Evolutionary conservation across 2,329 filamentous ascomycete species (phyloP).

Genomic region (Penicillium olsonii): DNA sequence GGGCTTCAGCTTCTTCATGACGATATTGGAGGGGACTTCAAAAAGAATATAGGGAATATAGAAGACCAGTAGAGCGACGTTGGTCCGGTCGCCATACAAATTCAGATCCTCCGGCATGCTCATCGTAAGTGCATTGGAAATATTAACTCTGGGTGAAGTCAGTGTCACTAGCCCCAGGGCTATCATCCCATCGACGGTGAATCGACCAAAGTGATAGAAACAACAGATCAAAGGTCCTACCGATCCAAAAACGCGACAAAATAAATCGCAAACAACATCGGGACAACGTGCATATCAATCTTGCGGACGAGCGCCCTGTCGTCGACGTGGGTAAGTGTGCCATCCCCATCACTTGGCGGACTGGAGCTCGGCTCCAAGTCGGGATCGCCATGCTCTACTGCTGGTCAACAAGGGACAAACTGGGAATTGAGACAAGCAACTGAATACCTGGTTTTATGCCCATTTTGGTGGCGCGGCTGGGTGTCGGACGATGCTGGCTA

Average conservation of each 20-base stretch:
- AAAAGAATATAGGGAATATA: slow-evolving; percentile 50
- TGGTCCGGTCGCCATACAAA: slow-evolving; percentile 49
- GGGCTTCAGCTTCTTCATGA: slow-evolving; percentile 55
- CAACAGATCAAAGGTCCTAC: slow-evolving; percentile 6
- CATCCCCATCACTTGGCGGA: slow-evolving; percentile 1
- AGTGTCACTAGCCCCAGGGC: slow-evolving; percentile 6
- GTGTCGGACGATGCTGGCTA: neutral
- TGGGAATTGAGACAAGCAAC: neutral
- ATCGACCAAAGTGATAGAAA: neutral
- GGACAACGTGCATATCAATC: slow-evolving; percentile 21
- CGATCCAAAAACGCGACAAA: slow-evolving; percentile 21
- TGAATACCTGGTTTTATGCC: neutral
- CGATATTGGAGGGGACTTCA: slow-evolving; percentile 55
- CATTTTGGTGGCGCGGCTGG: neutral
- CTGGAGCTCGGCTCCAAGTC: neutral
- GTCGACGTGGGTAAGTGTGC: slow-evolving; percentile 5
- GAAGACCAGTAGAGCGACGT: slow-evolving; percentile 56
- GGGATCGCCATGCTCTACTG: neutral
- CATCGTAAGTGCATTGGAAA: slow-evolving; percentile 55
- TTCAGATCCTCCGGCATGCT: slow-evolving; percentile 50
- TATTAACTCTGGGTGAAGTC: slow-evolving; percentile 46
- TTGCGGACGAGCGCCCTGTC: slow-evolving; percentile 20
- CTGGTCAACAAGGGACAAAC: neutral
- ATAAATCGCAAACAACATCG: slow-evolving; percentile 21
- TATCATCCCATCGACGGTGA: neutral